Base-by-base conservation (phyloP, 139 green algal genomes). In the Chlamydomonas eustigma region DNA sequence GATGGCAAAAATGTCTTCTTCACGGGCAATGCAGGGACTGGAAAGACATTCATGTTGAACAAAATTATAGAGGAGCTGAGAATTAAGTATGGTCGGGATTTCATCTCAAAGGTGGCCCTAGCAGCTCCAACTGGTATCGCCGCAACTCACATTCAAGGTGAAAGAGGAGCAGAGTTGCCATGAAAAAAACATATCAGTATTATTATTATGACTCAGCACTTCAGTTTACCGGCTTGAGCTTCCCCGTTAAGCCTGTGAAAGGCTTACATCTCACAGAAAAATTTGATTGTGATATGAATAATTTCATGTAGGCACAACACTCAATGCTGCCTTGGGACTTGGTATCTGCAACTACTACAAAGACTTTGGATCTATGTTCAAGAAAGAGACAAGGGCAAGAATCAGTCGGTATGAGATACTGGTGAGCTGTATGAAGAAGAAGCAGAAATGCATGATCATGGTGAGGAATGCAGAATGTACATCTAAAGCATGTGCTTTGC, bases 131-230 rank as follows among this genome's bases (percentile, higher is more conserved):
- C 89, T 0, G 89, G 89, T 39, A 92, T 91, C 38, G 89, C 89
- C n/a, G 89, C 89, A 51, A 92, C 87, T 4, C 87, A 92, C 82
- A 88, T 93, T 68, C 35, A 73, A 1, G 88, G 85, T 89, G 67
- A 35, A n/a, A n/a, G n/a, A n/a, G n/a, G n/a, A n/a, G n/a, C n/a
- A n/a, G n/a, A n/a, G n/a, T n/a, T n/a, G n/a, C n/a, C n/a, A n/a
- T n/a, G n/a, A n/a, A n/a, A 6, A 37, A 69, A 6, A 37, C 6
- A 69, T 25, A 22, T 25, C 58, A 8, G 22, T n/a, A 30, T 5
- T 33, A 6, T 69, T 5, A 69, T n/a, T 69, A 30, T 69, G 58
- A n/a, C 33, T n/a, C 58, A 22, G 5, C 28, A 8, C 3, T 72
- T 38, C 51, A n/a, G n/a, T n/a, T n/a, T n/a, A n/a, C n/a, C n/a